These are phyloP conservation scores for Nakazawaea wickerhamii DNA, from an alignment of 805 yeast genomes.

Conservation along the genomic window DNA sequence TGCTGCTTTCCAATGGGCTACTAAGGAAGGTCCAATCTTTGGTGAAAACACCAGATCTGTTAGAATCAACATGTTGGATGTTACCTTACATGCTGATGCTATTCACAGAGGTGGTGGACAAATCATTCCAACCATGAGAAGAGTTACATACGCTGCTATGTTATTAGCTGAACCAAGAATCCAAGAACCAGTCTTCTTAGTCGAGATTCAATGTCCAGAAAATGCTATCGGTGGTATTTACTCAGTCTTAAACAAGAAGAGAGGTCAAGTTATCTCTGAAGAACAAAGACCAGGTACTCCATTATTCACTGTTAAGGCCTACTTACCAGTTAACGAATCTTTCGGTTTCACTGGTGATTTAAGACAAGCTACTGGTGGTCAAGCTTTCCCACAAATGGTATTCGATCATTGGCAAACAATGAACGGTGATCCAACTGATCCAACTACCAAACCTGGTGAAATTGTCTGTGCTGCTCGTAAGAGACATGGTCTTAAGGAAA, in stretches of 20 bases:
- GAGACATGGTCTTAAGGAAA: constrained; percentile 96
- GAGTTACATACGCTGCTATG: constrained; percentile 98
- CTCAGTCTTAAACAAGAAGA: constrained; percentile 98
- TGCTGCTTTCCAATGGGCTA: constrained; percentile 99
- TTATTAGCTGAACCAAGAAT: constrained; percentile 97
- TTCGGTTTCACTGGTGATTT: constrained; percentile 99
- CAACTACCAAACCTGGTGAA: constrained; percentile 61
- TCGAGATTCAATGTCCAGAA: constrained; percentile 99
- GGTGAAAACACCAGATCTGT: constrained; percentile 96
- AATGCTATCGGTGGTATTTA: constrained; percentile 99
- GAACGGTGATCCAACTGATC: constrained; percentile 90
- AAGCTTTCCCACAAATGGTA: constrained; percentile 99
- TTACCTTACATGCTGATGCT: constrained; percentile 99
- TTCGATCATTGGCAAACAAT: constrained; percentile 97
- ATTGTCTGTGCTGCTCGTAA: constrained; percentile 65
- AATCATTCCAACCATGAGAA: constrained; percentile 99
- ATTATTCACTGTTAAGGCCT: constrained; percentile 98
- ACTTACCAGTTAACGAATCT: constrained; percentile 99
- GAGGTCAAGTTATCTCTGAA: constrained; percentile 99
- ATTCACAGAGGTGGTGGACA: constrained; percentile 99
- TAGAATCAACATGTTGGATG: constrained; percentile 98
- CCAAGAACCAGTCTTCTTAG: constrained; percentile 99
- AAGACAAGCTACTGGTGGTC: constrained; percentile 99
- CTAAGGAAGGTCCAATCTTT: constrained; percentile 98
- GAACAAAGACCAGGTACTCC: constrained; percentile 99